Evolutionary conservation across 495 filamentous ascomycete genomes (phyloP), one percentile per base, ranked within the genome.

Genomic region (Neohortaea acidophila): DNA sequence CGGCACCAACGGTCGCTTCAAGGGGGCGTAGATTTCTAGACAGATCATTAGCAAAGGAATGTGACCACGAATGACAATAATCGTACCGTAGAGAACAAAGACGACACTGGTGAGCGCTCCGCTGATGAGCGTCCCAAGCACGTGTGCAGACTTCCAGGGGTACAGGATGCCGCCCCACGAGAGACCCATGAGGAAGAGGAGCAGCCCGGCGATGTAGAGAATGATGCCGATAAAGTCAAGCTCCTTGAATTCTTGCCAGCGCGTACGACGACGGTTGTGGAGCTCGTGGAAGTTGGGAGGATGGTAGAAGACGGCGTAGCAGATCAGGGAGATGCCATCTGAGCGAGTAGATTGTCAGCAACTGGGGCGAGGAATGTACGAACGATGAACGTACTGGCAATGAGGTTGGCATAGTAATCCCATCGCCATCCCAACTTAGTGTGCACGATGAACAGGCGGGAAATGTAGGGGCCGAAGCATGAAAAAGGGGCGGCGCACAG

Each of bases 241-340:
- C 28, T 48, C 45, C 22, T 39, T 43, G 38, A 48, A 39, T 15
- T 43, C 23, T 20, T 48, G 27, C 40, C 31, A 44, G 26, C 36
- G 39, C 20, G 45, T 36, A 36, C 40, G 39, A 7, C 28, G 8
- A 19, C 36, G 18, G 8, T 36, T 28, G 28, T 47, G 43, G 14
- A 46, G 30, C 41, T 46, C 41, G 10, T 42, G 21, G 23, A 49
- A 52, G 14, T 21, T 52, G 32, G 49, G 49, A 25, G 49, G 49
- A 23, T 43, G 43, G 35, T 52, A 52, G 30, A 45, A 52, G 21
- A 49, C 19, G 32, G 46, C 33, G 6, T 27, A 31, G 2, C 38
- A 28, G 18, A 47, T 32, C 2, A 36, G 12, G 2, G 49, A 33
- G 12, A 46, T 7, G 17, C 32, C 41, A 18, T 30, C 33, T 2